Evolutionary conservation across 2,329 filamentous ascomycete genomes (phyloP).

Genomic region (Trichoderma semiorbis): DNA sequence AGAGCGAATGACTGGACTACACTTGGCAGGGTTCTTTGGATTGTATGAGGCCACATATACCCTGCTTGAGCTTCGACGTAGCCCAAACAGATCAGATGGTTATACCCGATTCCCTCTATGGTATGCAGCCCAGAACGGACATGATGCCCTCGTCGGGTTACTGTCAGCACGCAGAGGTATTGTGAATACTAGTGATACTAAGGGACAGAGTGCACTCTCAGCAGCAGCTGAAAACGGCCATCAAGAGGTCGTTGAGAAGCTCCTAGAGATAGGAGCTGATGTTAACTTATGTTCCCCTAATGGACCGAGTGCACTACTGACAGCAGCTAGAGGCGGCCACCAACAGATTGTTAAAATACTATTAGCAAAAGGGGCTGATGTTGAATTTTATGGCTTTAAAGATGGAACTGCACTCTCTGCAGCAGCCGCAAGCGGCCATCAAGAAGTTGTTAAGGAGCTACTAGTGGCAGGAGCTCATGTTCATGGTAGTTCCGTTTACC

Average conservation of each 20-base stretch:
- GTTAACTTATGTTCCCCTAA: too few relatives aligned
- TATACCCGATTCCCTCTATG: neutral
- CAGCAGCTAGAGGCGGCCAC: too few relatives aligned
- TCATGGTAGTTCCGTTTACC: too few relatives aligned
- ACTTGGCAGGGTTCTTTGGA: neutral
- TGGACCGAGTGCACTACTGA: too few relatives aligned
- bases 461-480: too few relatives aligned
- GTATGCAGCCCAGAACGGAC: neutral
- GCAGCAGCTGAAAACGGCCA: neutral
- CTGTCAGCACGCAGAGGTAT: neutral
- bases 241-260: neutral
- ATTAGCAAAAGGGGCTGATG: too few relatives aligned
- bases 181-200: fast-evolving
- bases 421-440: neutral
- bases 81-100: neutral
- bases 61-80: neutral
- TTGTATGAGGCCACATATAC: neutral
- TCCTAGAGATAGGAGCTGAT: neutral
- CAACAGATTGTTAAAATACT: too few relatives aligned
- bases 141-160: neutral
- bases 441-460: too few relatives aligned
- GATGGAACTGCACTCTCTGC: neutral
- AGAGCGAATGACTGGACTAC: neutral
- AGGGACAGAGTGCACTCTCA: neutral
- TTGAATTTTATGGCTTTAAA: too few relatives aligned